Evolutionary conservation across 352 stramenopile genomes (phyloP), one percentile per base, ranked within the genome.

Genomic region (Pythium brachiatum): DNA sequence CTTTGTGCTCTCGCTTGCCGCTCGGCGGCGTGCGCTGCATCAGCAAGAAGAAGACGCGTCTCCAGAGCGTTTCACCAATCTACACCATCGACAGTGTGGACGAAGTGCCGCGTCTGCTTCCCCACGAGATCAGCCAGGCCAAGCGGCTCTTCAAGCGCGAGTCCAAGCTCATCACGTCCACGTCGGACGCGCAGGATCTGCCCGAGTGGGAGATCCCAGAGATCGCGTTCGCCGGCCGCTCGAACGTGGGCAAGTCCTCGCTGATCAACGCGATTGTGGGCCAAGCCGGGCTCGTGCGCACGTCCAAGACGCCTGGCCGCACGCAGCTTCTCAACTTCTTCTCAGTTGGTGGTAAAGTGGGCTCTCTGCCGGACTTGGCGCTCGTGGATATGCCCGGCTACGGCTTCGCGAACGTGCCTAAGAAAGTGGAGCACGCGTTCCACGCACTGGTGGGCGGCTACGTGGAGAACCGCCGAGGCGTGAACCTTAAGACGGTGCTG

Each of bases 171-270:
- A 90, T 92, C 32, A 86, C 81, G 70, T 87, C 81, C 15, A 88
- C 74, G 2, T 62, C 64, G n/a, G 69, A 87, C 47, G 36, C 68
- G 27, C 62, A 59, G 29, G 83, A 94, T 48, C 69, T 94, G 8
- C 86, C 86, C 13, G 74, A 78, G 50, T 90, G 85, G 79, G 29
- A 74, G 21, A 67, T 90, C 8, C 86, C 88, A 13, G 86, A 97
- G 72, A 74, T 97, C 26, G 86, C 86, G 27, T 92, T 97, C 46
- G 83, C 87, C 2, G 89, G 89, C 13, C 87, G 89, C 54, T 96
- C 87, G 11, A 97, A 97, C 63, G 86, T 89, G 4, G 89, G 89
- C 38, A 97, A 97, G 62, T 95, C 86, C 38, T 94, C 89, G 43
- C 66, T 97, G 15, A 90, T 97, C 51, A 96, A 96, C 53, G 83